These are phyloP conservation scores for Fremontodendron californicum DNA, from an alignment of 345 rosid genomes.

Conservation along the genomic window DNA sequence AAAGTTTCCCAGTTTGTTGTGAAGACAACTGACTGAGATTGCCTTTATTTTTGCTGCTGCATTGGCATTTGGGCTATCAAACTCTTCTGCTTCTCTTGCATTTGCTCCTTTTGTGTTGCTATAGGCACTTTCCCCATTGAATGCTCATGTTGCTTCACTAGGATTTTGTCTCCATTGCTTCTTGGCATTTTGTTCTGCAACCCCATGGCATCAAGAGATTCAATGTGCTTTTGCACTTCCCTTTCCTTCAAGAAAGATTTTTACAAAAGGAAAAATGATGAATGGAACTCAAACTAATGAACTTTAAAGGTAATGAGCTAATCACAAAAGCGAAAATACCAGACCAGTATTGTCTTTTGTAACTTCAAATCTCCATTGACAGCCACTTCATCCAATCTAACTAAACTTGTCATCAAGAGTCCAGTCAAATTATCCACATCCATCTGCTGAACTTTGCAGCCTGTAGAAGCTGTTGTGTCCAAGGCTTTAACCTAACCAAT, in stretches of 20 bases:
- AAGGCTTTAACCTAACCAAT: constrained; percentile 35
- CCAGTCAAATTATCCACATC: constrained; percentile 39
- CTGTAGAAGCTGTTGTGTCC: constrained; percentile 32
- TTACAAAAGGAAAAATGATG: neutral
- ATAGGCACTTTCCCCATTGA: constrained; percentile 23
- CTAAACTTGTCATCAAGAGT: constrained; percentile 40
- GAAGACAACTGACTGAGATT: constrained; percentile 26
- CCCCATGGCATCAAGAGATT: constrained; percentile 47
- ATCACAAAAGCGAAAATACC: constrained; percentile 8
- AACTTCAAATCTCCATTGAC: constrained; percentile 49
- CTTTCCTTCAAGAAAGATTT: constrained; percentile 30
- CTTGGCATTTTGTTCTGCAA: constrained; percentile 13
- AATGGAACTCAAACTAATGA: neutral
- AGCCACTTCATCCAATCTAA: constrained; percentile 45
- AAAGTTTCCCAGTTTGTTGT: constrained; percentile 66
- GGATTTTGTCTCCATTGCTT: constrained; percentile 18
- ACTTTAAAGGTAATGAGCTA: neutral
- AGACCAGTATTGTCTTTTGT: constrained; percentile 54
- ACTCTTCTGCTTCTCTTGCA: constrained; percentile 15
- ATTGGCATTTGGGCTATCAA: constrained; percentile 9
- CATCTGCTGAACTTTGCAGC: constrained; percentile 33
- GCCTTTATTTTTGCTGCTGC: constrained; percentile 20
- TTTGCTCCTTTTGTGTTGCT: constrained; percentile 10
- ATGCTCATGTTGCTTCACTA: constrained; percentile 19
- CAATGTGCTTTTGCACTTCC: constrained; percentile 45